Conservation (phyloP, 2,329 filamentous ascomycete genomes). For the Colletotrichum simmondsii region DNA sequence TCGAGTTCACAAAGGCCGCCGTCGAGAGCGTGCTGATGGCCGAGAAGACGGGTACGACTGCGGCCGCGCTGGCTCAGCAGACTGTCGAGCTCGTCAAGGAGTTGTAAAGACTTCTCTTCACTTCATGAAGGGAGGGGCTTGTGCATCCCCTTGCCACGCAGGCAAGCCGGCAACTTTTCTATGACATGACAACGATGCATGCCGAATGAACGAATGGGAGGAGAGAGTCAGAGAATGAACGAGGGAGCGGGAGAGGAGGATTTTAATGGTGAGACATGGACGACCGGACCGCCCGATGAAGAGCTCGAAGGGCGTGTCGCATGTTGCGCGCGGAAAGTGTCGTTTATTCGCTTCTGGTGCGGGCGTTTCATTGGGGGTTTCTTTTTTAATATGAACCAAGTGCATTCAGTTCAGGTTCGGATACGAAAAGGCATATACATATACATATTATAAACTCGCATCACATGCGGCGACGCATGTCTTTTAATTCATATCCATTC, state of each 20-base stretch:
- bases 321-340: not conserved
- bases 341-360: not conserved
- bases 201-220: not conserved
- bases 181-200: slow-evolving; percentile 11
- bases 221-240: not conserved
- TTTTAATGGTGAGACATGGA: slow-evolving; percentile 12
- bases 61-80: slow-evolving; percentile 35
- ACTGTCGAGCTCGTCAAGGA: slow-evolving; percentile 47
- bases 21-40: slow-evolving; percentile 44
- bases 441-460: slow-evolving; percentile 9
- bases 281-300: slow-evolving; percentile 26
- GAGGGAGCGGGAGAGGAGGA: not conserved
- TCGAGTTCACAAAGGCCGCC: slow-evolving; percentile 56
- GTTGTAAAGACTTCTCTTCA: slow-evolving; percentile 40
- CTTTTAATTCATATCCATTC: slow-evolving; percentile 32
- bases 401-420: slow-evolving; percentile 19
- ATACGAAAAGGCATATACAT: slow-evolving; percentile 24
- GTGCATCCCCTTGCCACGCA: not conserved
- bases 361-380: slow-evolving; percentile 1
- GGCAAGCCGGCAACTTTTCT: not conserved
- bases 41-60: slow-evolving; percentile 23
- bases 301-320: slow-evolving; percentile 30
- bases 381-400: slow-evolving; percentile 14
- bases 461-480: slow-evolving; percentile 20
- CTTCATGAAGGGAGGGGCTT: too few species aligned